Conservation (phyloP, 768 basidiomycete genomes). For the Kwoniella bestiolae region DNA sequence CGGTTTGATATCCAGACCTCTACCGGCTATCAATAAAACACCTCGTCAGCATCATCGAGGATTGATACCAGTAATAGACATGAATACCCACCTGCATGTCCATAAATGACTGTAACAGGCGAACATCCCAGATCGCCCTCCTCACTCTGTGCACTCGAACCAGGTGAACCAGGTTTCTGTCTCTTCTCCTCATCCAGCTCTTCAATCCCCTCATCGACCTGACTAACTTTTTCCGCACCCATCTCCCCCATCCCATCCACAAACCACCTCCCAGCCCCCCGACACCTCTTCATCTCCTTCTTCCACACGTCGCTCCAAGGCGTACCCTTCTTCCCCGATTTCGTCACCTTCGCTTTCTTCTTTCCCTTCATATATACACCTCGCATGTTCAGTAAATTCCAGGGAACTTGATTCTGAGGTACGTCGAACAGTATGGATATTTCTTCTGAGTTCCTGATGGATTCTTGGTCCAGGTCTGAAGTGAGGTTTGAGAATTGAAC, state of each 20-base stretch:
- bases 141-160: constrained; percentile 11
- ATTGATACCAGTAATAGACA: background rate
- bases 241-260: constrained; percentile 64
- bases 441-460: constrained; percentile 59
- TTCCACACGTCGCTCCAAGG: constrained; percentile 79
- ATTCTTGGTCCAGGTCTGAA: constrained; percentile 7
- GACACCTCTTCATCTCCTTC: constrained; percentile 52
- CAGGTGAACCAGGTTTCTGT: constrained; percentile 33
- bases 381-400: constrained; percentile 76
- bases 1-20: constrained; percentile 78
- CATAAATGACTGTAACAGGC: constrained; percentile 73
- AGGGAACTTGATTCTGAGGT: constrained; percentile 77
- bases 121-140: constrained; percentile 35
- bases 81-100: constrained; percentile 63
- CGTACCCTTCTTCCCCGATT: constrained; percentile 62
- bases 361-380: constrained; percentile 61
- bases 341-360: constrained; percentile 55
- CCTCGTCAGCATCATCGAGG: background rate
- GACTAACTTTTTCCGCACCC: constrained; percentile 28
- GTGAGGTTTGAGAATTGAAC: constrained; percentile 58
- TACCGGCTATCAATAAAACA: constrained; percentile 62
- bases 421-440: constrained; percentile 68
- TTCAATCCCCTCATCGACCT: constrained; percentile 60
- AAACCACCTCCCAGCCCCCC: constrained; percentile 32
- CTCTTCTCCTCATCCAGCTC: constrained; percentile 40